Evolutionary conservation across 108 stramenopile genomes (phyloP).

Genomic region (Ochromonas danica): DNA sequence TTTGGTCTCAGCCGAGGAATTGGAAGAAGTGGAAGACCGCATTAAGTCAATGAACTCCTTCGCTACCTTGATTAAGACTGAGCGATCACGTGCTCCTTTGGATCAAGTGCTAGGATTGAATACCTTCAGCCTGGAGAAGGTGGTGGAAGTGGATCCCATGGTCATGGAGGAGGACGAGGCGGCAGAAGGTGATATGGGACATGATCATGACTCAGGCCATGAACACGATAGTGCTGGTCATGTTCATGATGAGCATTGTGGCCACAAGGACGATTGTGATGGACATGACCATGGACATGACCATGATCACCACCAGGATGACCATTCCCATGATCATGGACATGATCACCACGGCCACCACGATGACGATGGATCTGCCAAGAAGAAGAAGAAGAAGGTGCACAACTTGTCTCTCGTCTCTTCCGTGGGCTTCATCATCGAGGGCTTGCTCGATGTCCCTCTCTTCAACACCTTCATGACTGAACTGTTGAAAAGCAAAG

Average conservation of each 20-base stretch:
- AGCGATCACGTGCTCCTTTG: slow-evolving; percentile 71
- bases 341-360: slow-evolving; percentile 41
- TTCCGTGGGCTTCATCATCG: slow-evolving; percentile 77
- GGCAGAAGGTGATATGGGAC: not conserved
- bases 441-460: slow-evolving; percentile 81
- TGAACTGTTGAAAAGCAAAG: slow-evolving; percentile 79
- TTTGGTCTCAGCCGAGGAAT: slow-evolving; percentile 79
- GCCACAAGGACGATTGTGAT: not conserved
- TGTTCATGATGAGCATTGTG: slow-evolving; percentile 38
- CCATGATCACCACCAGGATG: not conserved
- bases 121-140: slow-evolving; percentile 83
- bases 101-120: slow-evolving; percentile 79
- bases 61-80: slow-evolving; percentile 78
- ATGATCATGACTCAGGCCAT: not conserved
- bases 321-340: slow-evolving; percentile 10
- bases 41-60: slow-evolving; percentile 76
- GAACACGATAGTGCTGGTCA: slow-evolving; percentile 1
- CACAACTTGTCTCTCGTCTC: slow-evolving; percentile 80
- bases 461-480: slow-evolving; percentile 97
- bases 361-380: not conserved
- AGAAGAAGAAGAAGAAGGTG: slow-evolving; percentile 27
- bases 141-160: slow-evolving; percentile 73
- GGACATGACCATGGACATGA: slow-evolving; percentile 4
- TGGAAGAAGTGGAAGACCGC: slow-evolving; percentile 70
- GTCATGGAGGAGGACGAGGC: slow-evolving; percentile 60